A percentile compares a stretch with the other conserved stretches of the same genome.
These are phyloP conservation scores for Puya raimondii DNA, from an alignment of 176 grass and related monocot genomes.

Conservation along the genomic window DNA sequence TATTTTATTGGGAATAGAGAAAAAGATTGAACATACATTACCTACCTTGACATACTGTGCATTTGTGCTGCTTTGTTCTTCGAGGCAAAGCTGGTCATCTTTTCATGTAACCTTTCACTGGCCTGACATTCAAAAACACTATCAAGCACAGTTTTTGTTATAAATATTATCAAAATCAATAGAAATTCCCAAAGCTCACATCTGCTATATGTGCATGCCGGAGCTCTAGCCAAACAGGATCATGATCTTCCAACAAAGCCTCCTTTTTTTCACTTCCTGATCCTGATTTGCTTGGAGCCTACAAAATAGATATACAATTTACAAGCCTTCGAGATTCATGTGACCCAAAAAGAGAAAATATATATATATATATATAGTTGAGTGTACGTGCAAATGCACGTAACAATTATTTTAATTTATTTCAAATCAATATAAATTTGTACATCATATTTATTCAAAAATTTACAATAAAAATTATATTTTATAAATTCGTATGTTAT, in stretches of 20 bases:
- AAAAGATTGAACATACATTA: conserved; percentile 5
- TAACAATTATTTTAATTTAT: too few species aligned
- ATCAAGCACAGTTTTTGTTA: conserved; percentile 19
- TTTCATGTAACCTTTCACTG: conserved; percentile 86
- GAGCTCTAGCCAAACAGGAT: conserved; percentile 90
- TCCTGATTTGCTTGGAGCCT: conserved; percentile 51
- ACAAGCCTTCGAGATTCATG: neutral
- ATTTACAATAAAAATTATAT: too few species aligned
- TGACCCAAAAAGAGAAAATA: neutral
- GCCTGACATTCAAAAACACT: conserved; percentile 44
- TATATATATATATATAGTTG: too few species aligned
- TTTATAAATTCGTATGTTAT: too few species aligned
- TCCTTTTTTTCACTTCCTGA: conserved; percentile 73
- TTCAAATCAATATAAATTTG: too few species aligned
- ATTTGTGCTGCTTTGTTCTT: conserved; percentile 99
- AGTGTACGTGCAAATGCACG: too few species aligned
- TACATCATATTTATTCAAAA: too few species aligned
- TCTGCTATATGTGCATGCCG: conserved; percentile 94
- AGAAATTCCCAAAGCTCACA: conserved; percentile 46
- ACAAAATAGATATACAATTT: conserved; percentile 11
- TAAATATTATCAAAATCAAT: neutral
- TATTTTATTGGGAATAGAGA: neutral
- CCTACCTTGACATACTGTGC: conserved; percentile 50
- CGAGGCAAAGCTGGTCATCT: conserved; percentile 68
- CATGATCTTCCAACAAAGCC: conserved; percentile 78